phyloP scores from a whole-genome alignment of 139 green algal genomes.

The Dunaliella primolecta region DNA sequence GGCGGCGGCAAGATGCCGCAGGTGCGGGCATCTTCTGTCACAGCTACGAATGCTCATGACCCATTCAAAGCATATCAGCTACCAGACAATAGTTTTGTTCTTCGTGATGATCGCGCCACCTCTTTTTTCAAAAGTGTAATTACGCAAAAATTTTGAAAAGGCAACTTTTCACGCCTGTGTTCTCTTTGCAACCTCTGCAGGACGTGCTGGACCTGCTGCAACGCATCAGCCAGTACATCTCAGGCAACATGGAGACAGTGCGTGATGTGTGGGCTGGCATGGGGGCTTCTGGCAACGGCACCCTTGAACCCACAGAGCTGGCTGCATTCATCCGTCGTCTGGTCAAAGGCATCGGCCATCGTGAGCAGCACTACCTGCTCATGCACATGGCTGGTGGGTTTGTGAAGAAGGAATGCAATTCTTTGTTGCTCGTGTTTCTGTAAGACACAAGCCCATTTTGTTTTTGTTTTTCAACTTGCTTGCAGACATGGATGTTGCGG shows the following conservation, averaged over 20 bases:
- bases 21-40: neutral
- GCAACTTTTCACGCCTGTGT: too few species aligned
- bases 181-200: neutral
- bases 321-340: slow-evolving; percentile 28
- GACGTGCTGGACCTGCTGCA: slow-evolving; percentile 10
- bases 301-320: slow-evolving; percentile 22
- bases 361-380: slow-evolving; percentile 38
- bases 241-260: slow-evolving; percentile 12
- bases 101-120: neutral
- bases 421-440: neutral
- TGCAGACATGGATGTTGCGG: slow-evolving; percentile 33
- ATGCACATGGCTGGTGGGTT: slow-evolving; percentile 25
- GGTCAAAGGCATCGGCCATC: slow-evolving; percentile 19
- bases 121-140: neutral
- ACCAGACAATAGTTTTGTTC: neutral
- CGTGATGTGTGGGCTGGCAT: slow-evolving; percentile 3
- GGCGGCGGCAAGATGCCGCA: neutral
- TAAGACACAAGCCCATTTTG: too few species aligned
- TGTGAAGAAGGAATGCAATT: neutral
- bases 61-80: neutral
- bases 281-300: slow-evolving; percentile 17
- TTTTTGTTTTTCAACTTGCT: neutral
- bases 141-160: too few species aligned
- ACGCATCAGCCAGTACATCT: slow-evolving; percentile 7
- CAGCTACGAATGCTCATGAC: neutral